Percentiles rank a stretch among this genome's conserved stretches.
phyloP scores from a whole-genome alignment of 73 alveolate genomes.

The Effrenium voratum region DNA sequence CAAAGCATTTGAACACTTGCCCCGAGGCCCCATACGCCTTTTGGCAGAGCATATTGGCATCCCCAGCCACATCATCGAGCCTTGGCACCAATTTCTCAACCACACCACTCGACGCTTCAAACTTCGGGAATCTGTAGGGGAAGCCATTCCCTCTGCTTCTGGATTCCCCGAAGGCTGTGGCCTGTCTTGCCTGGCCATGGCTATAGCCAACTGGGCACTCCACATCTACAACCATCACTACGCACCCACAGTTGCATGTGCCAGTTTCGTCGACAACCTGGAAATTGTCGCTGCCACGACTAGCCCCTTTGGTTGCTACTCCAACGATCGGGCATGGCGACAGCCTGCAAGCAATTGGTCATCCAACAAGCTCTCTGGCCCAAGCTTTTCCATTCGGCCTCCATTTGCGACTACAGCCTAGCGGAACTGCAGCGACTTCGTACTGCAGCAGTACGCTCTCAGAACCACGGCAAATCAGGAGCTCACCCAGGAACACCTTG shows the following conservation, averaged over 20 bases:
- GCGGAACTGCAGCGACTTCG: background rate
- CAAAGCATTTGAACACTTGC: background rate
- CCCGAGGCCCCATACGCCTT: background rate
- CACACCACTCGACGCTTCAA: background rate
- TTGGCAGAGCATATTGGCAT: background rate
- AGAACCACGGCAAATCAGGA: background rate
- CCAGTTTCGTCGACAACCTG: background rate
- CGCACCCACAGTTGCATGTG: background rate
- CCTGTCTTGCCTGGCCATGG: background rate
- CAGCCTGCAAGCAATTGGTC: background rate
- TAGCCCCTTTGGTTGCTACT: background rate
- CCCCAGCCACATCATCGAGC: background rate
- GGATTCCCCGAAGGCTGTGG: background rate
- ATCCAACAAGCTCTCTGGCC: background rate
- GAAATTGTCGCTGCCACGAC: background rate
- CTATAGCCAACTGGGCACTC: background rate
- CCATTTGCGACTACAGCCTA: background rate
- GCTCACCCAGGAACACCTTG: background rate
- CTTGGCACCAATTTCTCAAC: background rate
- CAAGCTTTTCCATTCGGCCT: background rate
- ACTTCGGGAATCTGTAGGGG: background rate
- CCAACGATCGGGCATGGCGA: background rate
- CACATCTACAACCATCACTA: background rate
- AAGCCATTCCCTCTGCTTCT: background rate
- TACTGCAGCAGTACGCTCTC: background rate